phyloP scores from a whole-genome alignment of 257 asterid species.

The Solanum clarkiae region DNA sequence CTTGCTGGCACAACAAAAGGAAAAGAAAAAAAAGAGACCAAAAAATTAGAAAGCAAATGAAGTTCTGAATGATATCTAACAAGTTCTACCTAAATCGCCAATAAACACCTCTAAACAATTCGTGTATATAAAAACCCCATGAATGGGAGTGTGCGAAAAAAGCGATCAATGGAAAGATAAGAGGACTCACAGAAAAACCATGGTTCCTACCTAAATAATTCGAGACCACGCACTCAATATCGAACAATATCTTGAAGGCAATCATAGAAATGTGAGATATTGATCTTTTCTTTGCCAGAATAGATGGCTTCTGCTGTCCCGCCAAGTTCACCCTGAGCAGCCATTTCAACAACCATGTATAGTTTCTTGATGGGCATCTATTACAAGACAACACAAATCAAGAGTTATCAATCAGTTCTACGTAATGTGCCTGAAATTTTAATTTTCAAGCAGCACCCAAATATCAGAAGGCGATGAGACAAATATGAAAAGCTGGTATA shows the following conservation, averaged over 20 bases:
- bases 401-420: neutral
- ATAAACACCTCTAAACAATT: neutral
- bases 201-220: neutral
- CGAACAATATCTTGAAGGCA: slow-evolving; percentile 70
- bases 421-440: neutral
- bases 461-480: neutral
- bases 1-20: neutral
- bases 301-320: slow-evolving; percentile 78
- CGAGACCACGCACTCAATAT: slow-evolving; percentile 11
- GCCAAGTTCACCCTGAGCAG: slow-evolving; percentile 90
- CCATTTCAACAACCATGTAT: slow-evolving; percentile 91
- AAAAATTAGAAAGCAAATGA: neutral
- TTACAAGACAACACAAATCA: neutral
- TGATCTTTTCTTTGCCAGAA: slow-evolving; percentile 69
- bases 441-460: neutral
- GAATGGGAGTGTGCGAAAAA: neutral
- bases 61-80: neutral
- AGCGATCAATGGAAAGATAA: neutral
- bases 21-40: neutral
- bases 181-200: neutral
- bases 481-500: neutral
- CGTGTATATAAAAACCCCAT: neutral
- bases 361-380: slow-evolving; percentile 92
- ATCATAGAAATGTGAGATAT: slow-evolving; percentile 60
- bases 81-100: neutral